phyloP scores from a whole-genome alignment of 345 rosid species.

The Rhizophora apiculata region DNA sequence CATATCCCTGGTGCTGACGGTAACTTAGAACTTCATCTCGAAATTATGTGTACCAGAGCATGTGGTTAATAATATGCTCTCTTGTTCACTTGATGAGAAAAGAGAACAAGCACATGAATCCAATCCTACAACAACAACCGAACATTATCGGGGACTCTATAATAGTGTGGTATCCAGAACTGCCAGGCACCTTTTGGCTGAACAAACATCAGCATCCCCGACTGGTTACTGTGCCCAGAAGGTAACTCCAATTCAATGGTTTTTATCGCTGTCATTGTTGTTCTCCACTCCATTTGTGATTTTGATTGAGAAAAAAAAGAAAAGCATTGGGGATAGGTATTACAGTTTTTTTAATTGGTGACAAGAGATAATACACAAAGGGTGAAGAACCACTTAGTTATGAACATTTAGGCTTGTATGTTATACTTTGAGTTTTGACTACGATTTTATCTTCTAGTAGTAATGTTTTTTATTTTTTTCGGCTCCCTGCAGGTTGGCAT shows the following conservation, averaged over 20 bases:
- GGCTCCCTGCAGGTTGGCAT: conserved; percentile 63
- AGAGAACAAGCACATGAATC: conserved; percentile 22
- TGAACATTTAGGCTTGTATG: neutral
- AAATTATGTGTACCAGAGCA: conserved; percentile 21
- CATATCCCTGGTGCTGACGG: conserved; percentile 31
- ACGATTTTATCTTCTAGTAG: neutral
- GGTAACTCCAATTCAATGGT: conserved; percentile 22
- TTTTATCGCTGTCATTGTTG: too few relatives aligned
- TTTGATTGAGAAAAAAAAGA: too few relatives aligned
- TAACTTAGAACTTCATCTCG: conserved; percentile 12
- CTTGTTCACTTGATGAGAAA: conserved; percentile 18
- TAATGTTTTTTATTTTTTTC: neutral
- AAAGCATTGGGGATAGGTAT: too few relatives aligned
- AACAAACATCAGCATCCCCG: conserved; percentile 29
- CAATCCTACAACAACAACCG: conserved; percentile 15
- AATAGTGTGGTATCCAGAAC: conserved; percentile 27
- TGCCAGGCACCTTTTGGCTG: conserved; percentile 54
- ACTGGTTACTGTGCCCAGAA: conserved; percentile 49
- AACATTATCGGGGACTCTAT: conserved; percentile 47
- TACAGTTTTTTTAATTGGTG: too few relatives aligned
- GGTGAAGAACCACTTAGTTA: too few relatives aligned
- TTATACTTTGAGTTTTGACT: neutral
- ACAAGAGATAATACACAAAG: too few relatives aligned
- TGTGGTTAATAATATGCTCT: conserved; percentile 20
- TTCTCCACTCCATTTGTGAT: neutral